Base-by-base conservation (phyloP, 139 green algal species). In the Micractinium conductrix region DNA sequence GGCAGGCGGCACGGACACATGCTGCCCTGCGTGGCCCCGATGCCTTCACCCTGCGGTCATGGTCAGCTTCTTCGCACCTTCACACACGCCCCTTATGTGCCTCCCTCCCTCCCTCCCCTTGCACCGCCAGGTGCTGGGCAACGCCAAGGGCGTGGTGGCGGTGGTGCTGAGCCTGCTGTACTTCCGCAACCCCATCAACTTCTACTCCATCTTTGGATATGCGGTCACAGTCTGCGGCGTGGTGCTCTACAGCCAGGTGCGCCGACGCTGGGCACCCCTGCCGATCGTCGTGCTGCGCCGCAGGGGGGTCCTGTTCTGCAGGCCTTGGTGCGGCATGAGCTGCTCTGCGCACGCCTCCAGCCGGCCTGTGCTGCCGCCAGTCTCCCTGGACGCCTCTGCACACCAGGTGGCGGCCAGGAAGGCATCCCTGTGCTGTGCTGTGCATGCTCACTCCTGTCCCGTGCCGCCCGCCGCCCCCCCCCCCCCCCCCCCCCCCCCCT, bases 91-190 rank as follows among this genome's bases (percentile, higher is more conserved):
- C n/a, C n/a, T 63, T 22, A 63, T 22, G 7, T 35, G 7, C 65
- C 33, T 21, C 37, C 2, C 22, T 26, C 38, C 22, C 19, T 38
- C 21, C 38, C 68, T 37, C 17, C 38, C 19, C 37, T n/a, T 4
- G 58, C 58, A 5, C 7, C 37, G 16, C 71, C 43, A 97, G 92
- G 96, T 98, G 63, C 92, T 99, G n/a, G 96, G 96, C 72, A 99
- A 99, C 87, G 94, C 92, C 71, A 99, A 99, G 91, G 96, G 96
- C 8, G 95, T 98, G 9, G 93, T 99, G 48, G 96, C 96, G 24
- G 93, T 94, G 5, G 89, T 90, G 7, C 86, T 98, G 9, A 96
- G 91, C 38, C 91, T 99, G 17, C 38, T 94, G 35, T 87, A 98
- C 24, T 99, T 99, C 85, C 63, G 78, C 2, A 99, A 99, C 86